A percentile compares a stretch with the other conserved stretches of the same genome.
These are phyloP conservation scores for Heritiera littoralis DNA, from an alignment of 345 rosid species.

Conservation along the genomic window DNA sequence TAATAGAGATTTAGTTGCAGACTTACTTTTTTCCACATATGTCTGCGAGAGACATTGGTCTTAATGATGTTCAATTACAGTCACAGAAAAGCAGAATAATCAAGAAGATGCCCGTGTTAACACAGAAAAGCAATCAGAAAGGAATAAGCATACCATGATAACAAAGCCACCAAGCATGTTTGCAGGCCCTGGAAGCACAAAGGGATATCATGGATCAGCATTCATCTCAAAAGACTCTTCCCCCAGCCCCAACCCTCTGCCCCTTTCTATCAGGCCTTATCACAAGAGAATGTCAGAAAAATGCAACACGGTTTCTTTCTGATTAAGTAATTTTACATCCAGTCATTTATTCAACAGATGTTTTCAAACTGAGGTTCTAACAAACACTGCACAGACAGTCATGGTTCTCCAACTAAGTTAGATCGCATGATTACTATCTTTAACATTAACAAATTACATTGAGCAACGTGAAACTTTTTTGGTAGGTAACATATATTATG, in stretches of 20 bases:
- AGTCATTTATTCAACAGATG: background rate
- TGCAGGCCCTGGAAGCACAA: slow-evolving; percentile 80
- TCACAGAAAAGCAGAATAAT: background rate
- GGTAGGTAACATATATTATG: background rate
- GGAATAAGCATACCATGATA: slow-evolving; percentile 67
- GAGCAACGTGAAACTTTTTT: slow-evolving; percentile 1
- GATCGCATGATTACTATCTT: background rate
- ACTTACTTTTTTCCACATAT: background rate
- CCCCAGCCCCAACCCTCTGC: background rate
- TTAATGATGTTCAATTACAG: slow-evolving; percentile 6
- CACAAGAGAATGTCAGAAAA: background rate
- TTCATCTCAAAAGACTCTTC: slow-evolving; percentile 16
- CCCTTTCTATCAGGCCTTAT: background rate
- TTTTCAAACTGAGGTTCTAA: background rate
- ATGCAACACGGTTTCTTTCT: background rate
- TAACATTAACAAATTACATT: background rate
- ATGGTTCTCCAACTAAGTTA: background rate
- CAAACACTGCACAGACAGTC: background rate
- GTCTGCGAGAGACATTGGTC: background rate
- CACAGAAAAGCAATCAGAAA: slow-evolving; percentile 1
- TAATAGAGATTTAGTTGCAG: background rate
- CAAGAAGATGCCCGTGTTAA: background rate
- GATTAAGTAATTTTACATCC: background rate
- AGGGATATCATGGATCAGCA: slow-evolving; percentile 32
- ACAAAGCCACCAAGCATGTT: slow-evolving; percentile 85